A percentile compares a stretch with the other conserved stretches of the same genome.
Evolutionary conservation across 345 rosid species (phyloP).

Genomic region (Firmiana major): DNA sequence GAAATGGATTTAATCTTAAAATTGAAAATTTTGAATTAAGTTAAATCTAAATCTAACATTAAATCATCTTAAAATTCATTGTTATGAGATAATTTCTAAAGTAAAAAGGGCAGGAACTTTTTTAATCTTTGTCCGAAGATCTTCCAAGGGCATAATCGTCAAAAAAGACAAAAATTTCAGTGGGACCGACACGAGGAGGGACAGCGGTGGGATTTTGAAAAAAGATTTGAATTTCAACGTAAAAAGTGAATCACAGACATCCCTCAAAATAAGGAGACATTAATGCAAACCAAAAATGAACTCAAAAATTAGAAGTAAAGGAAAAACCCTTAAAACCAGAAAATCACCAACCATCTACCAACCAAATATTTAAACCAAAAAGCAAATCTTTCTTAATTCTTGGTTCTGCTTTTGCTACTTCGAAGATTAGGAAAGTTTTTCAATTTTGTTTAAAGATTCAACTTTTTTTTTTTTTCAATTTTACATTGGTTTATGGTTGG

Average conservation of each 20-base stretch:
- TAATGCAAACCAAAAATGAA: neutral
- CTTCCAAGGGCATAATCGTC: conserved; percentile 4
- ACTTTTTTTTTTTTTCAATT: neutral
- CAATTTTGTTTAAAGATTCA: neutral
- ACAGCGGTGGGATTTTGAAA: conserved; percentile 48
- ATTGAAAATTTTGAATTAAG: too few relatives aligned
- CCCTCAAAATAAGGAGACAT: neutral
- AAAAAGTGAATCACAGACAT: neutral
- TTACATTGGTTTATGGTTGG: neutral
- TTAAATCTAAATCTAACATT: too few relatives aligned
- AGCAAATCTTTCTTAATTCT: neutral
- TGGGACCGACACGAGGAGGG: conserved; percentile 28
- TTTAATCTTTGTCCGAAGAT: neutral
- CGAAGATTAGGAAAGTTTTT: neutral
- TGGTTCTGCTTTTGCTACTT: neutral
- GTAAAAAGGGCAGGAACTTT: too few relatives aligned
- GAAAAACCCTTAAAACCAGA: neutral
- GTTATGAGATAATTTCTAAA: too few relatives aligned
- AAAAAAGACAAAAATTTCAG: neutral
- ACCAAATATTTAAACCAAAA: neutral
- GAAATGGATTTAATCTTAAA: too few relatives aligned
- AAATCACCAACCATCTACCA: neutral
- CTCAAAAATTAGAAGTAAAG: too few relatives aligned
- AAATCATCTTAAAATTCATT: too few relatives aligned
- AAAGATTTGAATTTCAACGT: conserved; percentile 47